Evolutionary conservation across 1,139 yeast genomes (phyloP).

Genomic region (Candida tropicalis): DNA sequence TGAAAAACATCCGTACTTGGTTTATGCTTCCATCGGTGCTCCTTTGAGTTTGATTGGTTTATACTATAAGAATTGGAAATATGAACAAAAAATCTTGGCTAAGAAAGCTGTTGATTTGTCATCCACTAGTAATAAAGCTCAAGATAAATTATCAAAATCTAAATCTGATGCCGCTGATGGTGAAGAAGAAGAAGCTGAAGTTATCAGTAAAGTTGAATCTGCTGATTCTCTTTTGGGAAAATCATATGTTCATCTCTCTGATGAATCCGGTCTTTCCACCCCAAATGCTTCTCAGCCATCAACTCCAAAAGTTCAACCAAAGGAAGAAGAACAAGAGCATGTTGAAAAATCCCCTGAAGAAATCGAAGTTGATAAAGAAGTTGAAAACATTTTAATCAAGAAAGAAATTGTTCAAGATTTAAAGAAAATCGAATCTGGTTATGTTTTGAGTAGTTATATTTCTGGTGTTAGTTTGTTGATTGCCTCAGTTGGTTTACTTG

Average conservation of each 20-base stretch:
- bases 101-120: constrained; percentile 15
- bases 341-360: constrained; percentile 20
- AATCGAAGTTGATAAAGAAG: constrained; percentile 41
- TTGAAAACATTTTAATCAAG: constrained; percentile 42
- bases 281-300: constrained; percentile 21
- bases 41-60: constrained; percentile 37
- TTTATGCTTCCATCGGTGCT: constrained; percentile 56
- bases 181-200: constrained; percentile 17
- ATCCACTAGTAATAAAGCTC: constrained; percentile 1
- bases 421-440: constrained; percentile 30
- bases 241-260: constrained; percentile 55
- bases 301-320: constrained; percentile 15
- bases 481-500: constrained; percentile 50
- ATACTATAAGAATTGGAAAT: constrained; percentile 21
- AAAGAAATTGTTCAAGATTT: constrained; percentile 41
- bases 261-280: constrained; percentile 31
- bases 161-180: not conserved
- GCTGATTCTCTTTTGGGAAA: constrained; percentile 47
- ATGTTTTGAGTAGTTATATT: constrained; percentile 39
- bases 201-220: constrained; percentile 13
- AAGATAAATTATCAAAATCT: not conserved
- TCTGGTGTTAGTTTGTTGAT: constrained; percentile 46
- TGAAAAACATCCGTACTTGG: constrained; percentile 58
- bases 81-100: constrained; percentile 21
- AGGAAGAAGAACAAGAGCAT: constrained; percentile 13